phyloP scores from a whole-genome alignment of 305 asterid genomes.

The Striga hermonthica region DNA sequence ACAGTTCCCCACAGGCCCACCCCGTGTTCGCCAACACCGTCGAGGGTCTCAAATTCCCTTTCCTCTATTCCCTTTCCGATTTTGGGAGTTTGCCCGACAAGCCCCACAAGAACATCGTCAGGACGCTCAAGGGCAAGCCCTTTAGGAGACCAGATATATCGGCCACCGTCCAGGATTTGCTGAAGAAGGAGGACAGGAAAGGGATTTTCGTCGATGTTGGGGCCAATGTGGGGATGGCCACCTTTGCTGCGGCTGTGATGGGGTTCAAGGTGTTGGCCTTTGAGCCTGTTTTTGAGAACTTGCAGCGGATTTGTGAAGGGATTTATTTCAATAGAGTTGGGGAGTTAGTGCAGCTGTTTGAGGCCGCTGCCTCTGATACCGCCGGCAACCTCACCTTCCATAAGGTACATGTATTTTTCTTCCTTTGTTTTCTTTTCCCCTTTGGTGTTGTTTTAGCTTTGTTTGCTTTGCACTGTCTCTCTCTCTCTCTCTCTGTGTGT shows the following conservation, averaged over 20 bases:
- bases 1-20: slow-evolving; percentile 72
- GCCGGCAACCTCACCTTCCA: slow-evolving; percentile 86
- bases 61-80: slow-evolving; percentile 81
- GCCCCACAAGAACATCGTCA: slow-evolving; percentile 90
- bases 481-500: too few species aligned
- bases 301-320: slow-evolving; percentile 98
- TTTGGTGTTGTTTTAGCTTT: too few species aligned
- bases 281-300: slow-evolving; percentile 93
- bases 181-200: slow-evolving; percentile 51
- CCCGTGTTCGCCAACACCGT: slow-evolving; percentile 86
- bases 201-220: slow-evolving; percentile 90
- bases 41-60: slow-evolving; percentile 88
- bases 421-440: too few species aligned
- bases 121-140: slow-evolving; percentile 87
- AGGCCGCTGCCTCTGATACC: slow-evolving; percentile 82
- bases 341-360: slow-evolving; percentile 67
- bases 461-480: too few species aligned
- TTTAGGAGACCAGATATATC: slow-evolving; percentile 89
- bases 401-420: slow-evolving; percentile 44
- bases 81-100: slow-evolving; percentile 78
- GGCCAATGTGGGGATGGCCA: slow-evolving; percentile 98
- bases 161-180: slow-evolving; percentile 71
- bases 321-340: slow-evolving; percentile 77
- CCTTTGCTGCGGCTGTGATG: slow-evolving; percentile 93
- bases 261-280: slow-evolving; percentile 87